These are phyloP conservation scores for Talinum fruticosum DNA, from an alignment of 148 eudicot genomes.

Conservation along the genomic window DNA sequence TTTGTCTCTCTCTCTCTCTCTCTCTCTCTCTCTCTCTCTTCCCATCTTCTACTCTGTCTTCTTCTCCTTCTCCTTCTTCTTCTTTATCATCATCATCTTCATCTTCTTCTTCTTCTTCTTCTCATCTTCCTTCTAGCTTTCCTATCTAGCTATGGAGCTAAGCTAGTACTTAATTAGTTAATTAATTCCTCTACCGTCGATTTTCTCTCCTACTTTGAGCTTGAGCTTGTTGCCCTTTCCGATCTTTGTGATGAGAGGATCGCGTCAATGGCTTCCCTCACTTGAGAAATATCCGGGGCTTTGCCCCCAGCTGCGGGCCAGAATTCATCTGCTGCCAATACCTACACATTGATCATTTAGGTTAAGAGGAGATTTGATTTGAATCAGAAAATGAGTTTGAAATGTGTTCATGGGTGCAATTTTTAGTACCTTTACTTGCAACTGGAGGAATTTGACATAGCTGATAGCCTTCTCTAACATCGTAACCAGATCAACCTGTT, in stretches of 20 bases:
- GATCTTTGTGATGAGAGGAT: conserved; percentile 69
- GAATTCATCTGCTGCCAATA: conserved; percentile 93
- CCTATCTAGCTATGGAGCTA: background rate
- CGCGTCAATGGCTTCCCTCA: conserved; percentile 88
- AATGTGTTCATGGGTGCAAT: background rate
- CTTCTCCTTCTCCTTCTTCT: background rate
- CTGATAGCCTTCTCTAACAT: conserved; percentile 95
- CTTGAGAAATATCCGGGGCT: conserved; percentile 85
- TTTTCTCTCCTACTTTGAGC: conserved; percentile 12
- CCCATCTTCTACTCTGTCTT: background rate
- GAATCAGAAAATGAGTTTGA: background rate
- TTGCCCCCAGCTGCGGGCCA: conserved; percentile 94
- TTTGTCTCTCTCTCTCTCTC: conserved; percentile 1
- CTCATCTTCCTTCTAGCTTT: background rate
- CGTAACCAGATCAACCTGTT: conserved; percentile 98
- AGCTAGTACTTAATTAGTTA: background rate
- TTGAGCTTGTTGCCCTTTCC: conserved; percentile 43
- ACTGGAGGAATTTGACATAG: conserved; percentile 91
- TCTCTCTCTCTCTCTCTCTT: background rate
- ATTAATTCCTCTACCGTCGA: background rate
- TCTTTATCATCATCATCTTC: background rate
- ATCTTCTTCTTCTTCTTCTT: background rate
- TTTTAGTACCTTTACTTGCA: conserved; percentile 81
- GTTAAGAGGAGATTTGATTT: background rate
- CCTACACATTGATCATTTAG: conserved; percentile 35